Evolutionary conservation across 371 early-diverging fungal genomes (phyloP).

Genomic region (Coemansia sp.): DNA sequence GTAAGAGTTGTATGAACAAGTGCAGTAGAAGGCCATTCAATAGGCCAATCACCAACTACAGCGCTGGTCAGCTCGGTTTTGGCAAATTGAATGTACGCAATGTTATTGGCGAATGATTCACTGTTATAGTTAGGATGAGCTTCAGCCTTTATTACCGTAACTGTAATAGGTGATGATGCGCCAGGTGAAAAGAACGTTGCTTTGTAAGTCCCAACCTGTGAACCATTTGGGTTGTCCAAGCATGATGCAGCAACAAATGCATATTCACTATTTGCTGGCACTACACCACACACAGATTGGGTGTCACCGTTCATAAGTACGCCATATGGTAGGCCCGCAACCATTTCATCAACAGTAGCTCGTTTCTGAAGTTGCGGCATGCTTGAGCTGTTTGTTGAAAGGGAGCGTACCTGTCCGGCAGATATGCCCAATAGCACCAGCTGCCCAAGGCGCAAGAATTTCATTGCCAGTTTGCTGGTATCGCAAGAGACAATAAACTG

Average conservation of each 20-base stretch:
- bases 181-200: background rate
- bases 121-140: slow-evolving; percentile 10
- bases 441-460: background rate
- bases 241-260: slow-evolving; percentile 17
- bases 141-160: background rate
- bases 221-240: slow-evolving; percentile 1
- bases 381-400: background rate
- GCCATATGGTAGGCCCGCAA: slow-evolving; percentile 6
- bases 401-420: slow-evolving; percentile 1
- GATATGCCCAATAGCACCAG: background rate
- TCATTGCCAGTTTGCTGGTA: background rate
- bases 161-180: background rate
- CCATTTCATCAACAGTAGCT: background rate
- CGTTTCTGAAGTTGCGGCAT: background rate
- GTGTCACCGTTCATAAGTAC: slow-evolving; percentile 4
- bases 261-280: background rate
- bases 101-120: slow-evolving; percentile 16
- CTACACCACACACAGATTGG: slow-evolving; percentile 8
- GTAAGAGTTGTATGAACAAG: slow-evolving; percentile 5
- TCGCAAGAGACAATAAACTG: background rate
- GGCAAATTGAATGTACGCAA: slow-evolving; percentile 14
- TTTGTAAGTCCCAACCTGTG: slow-evolving; percentile 8
- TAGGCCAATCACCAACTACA: slow-evolving; percentile 14
- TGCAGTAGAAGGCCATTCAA: slow-evolving; percentile 10
- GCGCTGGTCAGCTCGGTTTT: background rate